phyloP scores from a whole-genome alignment of 108 stramenopile genomes.

The Skeletonema marinoi region DNA sequence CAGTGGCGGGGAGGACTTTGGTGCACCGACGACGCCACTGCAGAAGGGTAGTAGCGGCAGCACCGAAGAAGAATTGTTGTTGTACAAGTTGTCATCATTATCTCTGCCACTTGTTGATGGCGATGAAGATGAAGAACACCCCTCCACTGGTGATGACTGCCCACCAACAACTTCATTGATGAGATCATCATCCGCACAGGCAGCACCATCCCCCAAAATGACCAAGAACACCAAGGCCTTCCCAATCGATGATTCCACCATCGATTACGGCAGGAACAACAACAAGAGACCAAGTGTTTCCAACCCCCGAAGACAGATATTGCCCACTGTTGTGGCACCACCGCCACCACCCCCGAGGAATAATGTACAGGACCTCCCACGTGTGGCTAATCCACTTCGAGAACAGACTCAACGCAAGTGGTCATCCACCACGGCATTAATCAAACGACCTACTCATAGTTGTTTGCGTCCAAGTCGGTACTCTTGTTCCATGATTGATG shows the following conservation, averaged over 20 bases:
- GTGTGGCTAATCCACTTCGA: not conserved
- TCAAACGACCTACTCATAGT: constrained; percentile 10
- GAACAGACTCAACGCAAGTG: constrained; percentile 11
- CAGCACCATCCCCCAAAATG: not conserved
- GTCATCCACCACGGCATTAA: constrained; percentile 32
- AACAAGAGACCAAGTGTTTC: not conserved
- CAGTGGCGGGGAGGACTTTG: not conserved
- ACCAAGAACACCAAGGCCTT: not conserved
- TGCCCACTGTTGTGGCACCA: constrained; percentile 13
- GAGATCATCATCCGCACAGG: not conserved
- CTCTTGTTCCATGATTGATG: constrained; percentile 17
- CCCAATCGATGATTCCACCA: constrained; percentile 6
- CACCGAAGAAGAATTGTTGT: constrained; percentile 11
- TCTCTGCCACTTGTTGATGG: constrained; percentile 5
- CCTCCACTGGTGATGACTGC: not conserved
- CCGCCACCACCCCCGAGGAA: constrained; percentile 4
- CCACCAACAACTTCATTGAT: not conserved
- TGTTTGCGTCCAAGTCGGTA: constrained; percentile 33
- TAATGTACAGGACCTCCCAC: not conserved
- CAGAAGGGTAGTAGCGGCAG: not conserved
- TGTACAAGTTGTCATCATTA: constrained; percentile 12
- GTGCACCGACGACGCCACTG: not conserved
- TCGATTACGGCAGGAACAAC: not conserved
- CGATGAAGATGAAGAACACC: not conserved
- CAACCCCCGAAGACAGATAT: constrained; percentile 33